Evolutionary conservation across 2,329 filamentous ascomycete genomes (phyloP).

Genomic region (Penicillium sp.): DNA sequence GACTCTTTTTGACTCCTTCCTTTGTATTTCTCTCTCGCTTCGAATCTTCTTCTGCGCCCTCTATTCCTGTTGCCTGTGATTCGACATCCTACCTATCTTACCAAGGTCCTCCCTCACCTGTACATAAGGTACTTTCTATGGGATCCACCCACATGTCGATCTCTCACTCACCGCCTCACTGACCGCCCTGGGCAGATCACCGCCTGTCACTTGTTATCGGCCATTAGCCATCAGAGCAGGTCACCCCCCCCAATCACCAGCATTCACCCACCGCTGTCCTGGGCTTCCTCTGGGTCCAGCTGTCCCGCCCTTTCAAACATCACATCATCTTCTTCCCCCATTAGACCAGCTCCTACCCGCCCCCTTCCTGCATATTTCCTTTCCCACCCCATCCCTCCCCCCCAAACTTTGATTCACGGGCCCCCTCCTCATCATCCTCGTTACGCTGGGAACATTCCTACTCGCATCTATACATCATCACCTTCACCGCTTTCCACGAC

Average conservation of each 20-base stretch:
- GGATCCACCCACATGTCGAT: background rate
- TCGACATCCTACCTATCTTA: background rate
- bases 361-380: background rate
- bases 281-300: slow-evolving; percentile 34
- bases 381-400: slow-evolving; percentile 7
- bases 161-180: slow-evolving; percentile 34
- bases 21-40: background rate
- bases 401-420: slow-evolving; percentile 10
- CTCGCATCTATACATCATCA: slow-evolving; percentile 11
- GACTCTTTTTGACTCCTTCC: background rate
- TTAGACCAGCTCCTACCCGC: slow-evolving; percentile 17
- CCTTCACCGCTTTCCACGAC: slow-evolving; percentile 12
- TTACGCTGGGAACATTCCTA: slow-evolving; percentile 6
- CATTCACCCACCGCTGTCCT: slow-evolving; percentile 13
- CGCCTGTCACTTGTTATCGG: slow-evolving; percentile 38
- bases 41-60: background rate
- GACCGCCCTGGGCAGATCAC: slow-evolving; percentile 37
- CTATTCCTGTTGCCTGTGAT: background rate
- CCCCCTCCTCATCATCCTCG: slow-evolving; percentile 10
- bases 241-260: slow-evolving; percentile 23
- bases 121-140: background rate
- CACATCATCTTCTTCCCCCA: slow-evolving; percentile 36
- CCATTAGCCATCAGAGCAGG: slow-evolving; percentile 28
- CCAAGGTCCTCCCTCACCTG: background rate
- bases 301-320: slow-evolving; percentile 30